These are phyloP conservation scores for Penicillium paxilli DNA, from an alignment of 495 filamentous ascomycete species.

Conservation along the genomic window DNA sequence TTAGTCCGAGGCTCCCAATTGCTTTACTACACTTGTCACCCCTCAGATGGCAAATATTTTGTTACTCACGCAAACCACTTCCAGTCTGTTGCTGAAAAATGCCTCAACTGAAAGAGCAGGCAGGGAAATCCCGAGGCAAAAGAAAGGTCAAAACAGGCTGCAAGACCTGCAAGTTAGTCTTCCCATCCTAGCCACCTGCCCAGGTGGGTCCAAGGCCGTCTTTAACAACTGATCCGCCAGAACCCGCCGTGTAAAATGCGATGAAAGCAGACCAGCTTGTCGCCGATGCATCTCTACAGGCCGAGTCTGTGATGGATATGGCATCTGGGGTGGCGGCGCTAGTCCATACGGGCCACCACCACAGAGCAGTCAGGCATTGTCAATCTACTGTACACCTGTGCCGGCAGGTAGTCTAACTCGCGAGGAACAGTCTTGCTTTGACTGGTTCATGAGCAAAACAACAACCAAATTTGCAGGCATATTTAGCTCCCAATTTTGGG, in stretches of 20 bases:
- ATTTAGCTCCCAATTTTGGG: conserved; percentile 65
- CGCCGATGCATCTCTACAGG: conserved; percentile 54
- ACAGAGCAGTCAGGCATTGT: conserved; percentile 22
- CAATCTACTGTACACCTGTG: conserved; percentile 20
- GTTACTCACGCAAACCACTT: too few relatives aligned
- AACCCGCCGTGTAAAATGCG: conserved; percentile 56
- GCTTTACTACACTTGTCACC: too few relatives aligned
- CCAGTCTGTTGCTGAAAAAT: too few relatives aligned
- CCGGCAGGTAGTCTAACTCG: conserved; percentile 24
- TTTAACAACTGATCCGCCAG: conserved; percentile 16
- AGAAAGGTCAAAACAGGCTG: conserved; percentile 27
- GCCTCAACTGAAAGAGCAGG: neutral
- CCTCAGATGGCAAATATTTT: too few relatives aligned
- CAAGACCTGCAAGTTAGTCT: conserved; percentile 29
- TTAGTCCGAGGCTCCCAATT: too few relatives aligned
- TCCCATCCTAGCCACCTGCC: neutral
- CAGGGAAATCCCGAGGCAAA: neutral
- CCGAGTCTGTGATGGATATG: conserved; percentile 59
- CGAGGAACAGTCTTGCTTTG: conserved; percentile 56
- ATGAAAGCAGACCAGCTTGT: conserved; percentile 56
- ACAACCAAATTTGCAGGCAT: conserved; percentile 60
- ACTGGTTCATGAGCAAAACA: conserved; percentile 58
- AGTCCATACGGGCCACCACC: conserved; percentile 20
- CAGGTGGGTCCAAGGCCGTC: too few relatives aligned
- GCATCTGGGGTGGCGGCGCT: conserved; percentile 50